Evolutionary conservation across 495 filamentous ascomycete genomes (phyloP).

Genomic region (Penicillium salamii): DNA sequence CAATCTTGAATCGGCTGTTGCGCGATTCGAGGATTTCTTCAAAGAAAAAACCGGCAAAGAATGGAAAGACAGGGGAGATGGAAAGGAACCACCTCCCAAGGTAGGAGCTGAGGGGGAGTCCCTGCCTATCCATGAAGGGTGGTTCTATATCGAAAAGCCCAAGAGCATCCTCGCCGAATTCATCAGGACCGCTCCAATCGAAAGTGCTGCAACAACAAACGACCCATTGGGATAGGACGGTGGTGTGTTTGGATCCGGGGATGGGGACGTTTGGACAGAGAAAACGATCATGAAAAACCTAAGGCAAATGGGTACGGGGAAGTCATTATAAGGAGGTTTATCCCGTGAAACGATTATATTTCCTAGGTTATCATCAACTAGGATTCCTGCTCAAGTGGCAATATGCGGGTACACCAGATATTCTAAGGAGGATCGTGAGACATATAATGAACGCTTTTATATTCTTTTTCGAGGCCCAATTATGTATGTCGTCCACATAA

Average conservation of each 20-base stretch:
- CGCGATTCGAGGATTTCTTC: conserved; percentile 56
- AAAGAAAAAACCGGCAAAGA: conserved; percentile 47
- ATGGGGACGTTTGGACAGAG: too few relatives aligned
- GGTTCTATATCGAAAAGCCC: conserved; percentile 28
- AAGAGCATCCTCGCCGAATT: conserved; percentile 20
- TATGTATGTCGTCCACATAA: background rate
- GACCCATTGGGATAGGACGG: background rate
- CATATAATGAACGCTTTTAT: too few relatives aligned
- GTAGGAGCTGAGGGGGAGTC: conserved; percentile 22
- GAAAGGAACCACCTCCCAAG: conserved; percentile 12
- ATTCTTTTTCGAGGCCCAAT: too few relatives aligned
- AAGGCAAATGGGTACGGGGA: too few relatives aligned
- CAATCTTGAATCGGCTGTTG: conserved; percentile 34
- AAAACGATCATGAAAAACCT: too few relatives aligned
- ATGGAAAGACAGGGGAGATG: conserved; percentile 51
- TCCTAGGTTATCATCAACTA: too few relatives aligned
- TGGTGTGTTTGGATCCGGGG: too few relatives aligned
- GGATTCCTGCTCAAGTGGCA: too few relatives aligned
- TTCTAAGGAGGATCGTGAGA: too few relatives aligned
- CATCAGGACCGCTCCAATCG: conserved; percentile 7
- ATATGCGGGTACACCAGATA: too few relatives aligned
- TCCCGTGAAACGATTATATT: too few relatives aligned
- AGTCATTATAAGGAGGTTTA: too few relatives aligned
- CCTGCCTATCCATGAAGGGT: conserved; percentile 30
- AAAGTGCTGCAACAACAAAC: background rate